phyloP scores from a whole-genome alignment of 1,284 basidiomycete genomes.

The Blastosporella zonata region DNA sequence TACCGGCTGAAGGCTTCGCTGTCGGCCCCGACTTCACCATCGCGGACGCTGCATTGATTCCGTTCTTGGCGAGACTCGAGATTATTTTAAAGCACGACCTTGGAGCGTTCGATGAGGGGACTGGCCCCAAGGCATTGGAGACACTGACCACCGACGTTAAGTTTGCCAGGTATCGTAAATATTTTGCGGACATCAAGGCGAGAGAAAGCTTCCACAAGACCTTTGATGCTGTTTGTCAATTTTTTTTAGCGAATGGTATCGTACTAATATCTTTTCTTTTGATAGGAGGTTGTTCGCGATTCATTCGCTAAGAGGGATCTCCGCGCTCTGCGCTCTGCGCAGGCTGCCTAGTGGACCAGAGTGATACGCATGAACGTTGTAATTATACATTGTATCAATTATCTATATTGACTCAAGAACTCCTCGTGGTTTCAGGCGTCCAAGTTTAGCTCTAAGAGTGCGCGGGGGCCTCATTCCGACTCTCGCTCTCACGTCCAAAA shows the following conservation, averaged over 20 bases:
- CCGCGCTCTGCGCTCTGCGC: too few relatives aligned
- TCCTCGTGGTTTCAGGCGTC: too few relatives aligned
- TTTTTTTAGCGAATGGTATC: not conserved
- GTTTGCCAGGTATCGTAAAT: slow-evolving; percentile 42
- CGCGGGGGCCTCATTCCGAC: too few relatives aligned
- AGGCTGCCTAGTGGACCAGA: too few relatives aligned
- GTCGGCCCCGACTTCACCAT: slow-evolving; percentile 47
- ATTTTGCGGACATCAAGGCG: slow-evolving; percentile 37
- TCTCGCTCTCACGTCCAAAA: too few relatives aligned
- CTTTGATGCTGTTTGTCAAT: slow-evolving; percentile 37
- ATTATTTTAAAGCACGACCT: slow-evolving; percentile 42
- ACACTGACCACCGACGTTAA: slow-evolving; percentile 35
- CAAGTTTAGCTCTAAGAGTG: too few relatives aligned
- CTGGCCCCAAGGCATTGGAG: slow-evolving; percentile 39
- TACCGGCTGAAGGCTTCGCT: slow-evolving; percentile 40
- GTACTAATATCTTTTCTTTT: too few relatives aligned
- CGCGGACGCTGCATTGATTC: slow-evolving; percentile 52
- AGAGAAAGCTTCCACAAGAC: slow-evolving; percentile 49
- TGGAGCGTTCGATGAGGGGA: slow-evolving; percentile 40
- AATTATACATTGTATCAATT: too few relatives aligned
- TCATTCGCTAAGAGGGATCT: not conserved
- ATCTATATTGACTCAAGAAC: too few relatives aligned
- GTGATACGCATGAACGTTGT: too few relatives aligned
- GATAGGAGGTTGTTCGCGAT: slow-evolving; percentile 5
- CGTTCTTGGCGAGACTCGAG: slow-evolving; percentile 45